These are phyloP conservation scores for Aulographum hederae DNA, from an alignment of 2,329 filamentous ascomycete species.

Conservation along the genomic window DNA sequence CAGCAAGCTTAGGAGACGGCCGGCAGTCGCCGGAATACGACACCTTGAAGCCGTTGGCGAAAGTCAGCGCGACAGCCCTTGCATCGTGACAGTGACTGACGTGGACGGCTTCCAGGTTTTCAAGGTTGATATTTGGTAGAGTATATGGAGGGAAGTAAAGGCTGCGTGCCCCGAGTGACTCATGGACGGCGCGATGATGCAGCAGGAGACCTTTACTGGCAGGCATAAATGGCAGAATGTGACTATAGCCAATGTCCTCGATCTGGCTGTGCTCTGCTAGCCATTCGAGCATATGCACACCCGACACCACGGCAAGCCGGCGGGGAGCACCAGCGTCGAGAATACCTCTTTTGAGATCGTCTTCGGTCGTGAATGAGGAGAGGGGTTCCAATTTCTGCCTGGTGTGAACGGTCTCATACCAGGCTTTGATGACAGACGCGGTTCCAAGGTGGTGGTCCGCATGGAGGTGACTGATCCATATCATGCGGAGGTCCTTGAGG, in stretches of 20 bases:
- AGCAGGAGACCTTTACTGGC: constrained; percentile 4
- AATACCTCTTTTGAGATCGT: neutral
- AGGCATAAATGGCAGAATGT: constrained; percentile 30
- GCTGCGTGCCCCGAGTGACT: neutral
- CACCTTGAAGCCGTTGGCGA: constrained; percentile 64
- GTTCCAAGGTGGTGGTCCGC: constrained; percentile 91
- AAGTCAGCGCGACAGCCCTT: constrained; percentile 59
- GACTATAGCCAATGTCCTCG: constrained; percentile 57
- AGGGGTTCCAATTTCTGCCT: neutral
- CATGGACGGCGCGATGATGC: neutral
- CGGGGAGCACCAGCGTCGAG: constrained; percentile 2
- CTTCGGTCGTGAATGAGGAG: neutral
- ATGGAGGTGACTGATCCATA: constrained; percentile 92
- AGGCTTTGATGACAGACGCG: constrained; percentile 62
- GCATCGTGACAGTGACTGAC: constrained; percentile 70
- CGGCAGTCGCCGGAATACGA: constrained; percentile 92
- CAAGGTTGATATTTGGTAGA: constrained; percentile 38
- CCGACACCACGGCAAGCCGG: constrained; percentile 49
- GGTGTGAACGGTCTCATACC: constrained; percentile 43
- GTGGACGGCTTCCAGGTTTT: constrained; percentile 42
- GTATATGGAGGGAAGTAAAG: constrained; percentile 7
- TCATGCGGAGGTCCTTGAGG: constrained; percentile 57
- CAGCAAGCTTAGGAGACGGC: constrained; percentile 50
- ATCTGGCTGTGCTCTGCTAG: constrained; percentile 62
- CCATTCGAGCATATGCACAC: constrained; percentile 54